Conservation (phyloP, 2,329 filamentous ascomycete genomes). For the Seiridium cupressi region DNA sequence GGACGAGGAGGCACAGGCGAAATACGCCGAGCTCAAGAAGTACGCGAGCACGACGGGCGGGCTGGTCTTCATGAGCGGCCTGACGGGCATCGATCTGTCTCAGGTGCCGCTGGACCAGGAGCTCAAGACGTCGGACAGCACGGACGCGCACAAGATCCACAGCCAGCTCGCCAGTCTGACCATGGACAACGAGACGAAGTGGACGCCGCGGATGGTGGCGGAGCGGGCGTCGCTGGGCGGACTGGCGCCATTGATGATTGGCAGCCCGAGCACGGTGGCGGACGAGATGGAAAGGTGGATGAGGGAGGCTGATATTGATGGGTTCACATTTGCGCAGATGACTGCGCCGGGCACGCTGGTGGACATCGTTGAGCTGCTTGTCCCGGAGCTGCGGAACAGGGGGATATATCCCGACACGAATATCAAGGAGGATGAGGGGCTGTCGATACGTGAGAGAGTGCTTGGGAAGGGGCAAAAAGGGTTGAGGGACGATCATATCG, state of each 20-base stretch:
- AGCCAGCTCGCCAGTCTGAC: conserved; percentile 48
- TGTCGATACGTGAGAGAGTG: conserved; percentile 60
- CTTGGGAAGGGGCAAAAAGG: conserved; percentile 58
- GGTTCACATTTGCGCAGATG: conserved; percentile 25
- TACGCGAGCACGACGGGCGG: conserved; percentile 53
- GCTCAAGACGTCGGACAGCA: conserved; percentile 53
- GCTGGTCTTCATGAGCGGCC: conserved; percentile 54
- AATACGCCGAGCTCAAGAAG: conserved; percentile 47
- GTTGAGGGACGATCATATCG: conserved; percentile 57
- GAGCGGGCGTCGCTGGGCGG: conserved; percentile 38
- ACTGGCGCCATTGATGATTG: conserved; percentile 21
- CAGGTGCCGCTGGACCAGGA: conserved; percentile 57
- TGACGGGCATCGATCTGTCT: conserved; percentile 61
- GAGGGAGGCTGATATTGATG: conserved; percentile 22
- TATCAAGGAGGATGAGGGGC: conserved; percentile 25
- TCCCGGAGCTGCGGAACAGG: conserved; percentile 22
- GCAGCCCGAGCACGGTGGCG: conserved; percentile 22
- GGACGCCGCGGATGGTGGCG: conserved; percentile 41
- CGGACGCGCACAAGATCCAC: conserved; percentile 49
- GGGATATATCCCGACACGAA: conserved; percentile 27
- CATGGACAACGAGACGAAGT: conserved; percentile 41
- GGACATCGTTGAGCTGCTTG: conserved; percentile 24
- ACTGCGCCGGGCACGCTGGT: conserved; percentile 23
- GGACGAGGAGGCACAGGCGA: conserved; percentile 51
- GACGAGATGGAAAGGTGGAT: conserved; percentile 26